phyloP scores from a whole-genome alignment of 1,284 basidiomycete genomes.

The Trichosporon asahii region DNA sequence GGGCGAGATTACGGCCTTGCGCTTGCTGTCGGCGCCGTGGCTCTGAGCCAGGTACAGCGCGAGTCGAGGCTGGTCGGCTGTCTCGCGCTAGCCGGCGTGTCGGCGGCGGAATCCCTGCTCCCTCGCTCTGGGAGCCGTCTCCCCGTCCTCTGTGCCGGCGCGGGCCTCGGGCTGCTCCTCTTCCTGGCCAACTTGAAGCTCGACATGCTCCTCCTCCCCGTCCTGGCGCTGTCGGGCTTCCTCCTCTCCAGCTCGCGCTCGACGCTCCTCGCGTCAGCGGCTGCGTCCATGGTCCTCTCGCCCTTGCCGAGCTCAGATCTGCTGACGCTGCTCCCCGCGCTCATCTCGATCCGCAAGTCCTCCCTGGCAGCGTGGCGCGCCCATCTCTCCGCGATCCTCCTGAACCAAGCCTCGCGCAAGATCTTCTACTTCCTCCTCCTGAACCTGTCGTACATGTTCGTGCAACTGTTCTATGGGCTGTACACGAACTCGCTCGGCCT shows the following conservation, averaged over 20 bases:
- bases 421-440: slow-evolving; percentile 97
- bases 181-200: neutral
- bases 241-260: neutral
- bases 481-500: slow-evolving; percentile 97
- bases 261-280: neutral
- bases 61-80: neutral
- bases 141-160: neutral
- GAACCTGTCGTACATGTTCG: slow-evolving; percentile 93
- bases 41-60: neutral
- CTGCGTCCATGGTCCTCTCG: neutral
- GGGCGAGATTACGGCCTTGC: neutral
- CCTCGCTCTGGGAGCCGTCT: neutral
- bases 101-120: neutral
- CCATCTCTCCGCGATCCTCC: slow-evolving; percentile 82
- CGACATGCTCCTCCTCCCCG: neutral
- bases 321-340: slow-evolving; percentile 27
- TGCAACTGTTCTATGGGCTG: slow-evolving; percentile 92
- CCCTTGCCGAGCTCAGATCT: neutral
- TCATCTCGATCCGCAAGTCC: neutral
- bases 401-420: slow-evolving; percentile 84
- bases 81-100: neutral
- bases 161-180: neutral
- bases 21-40: neutral
- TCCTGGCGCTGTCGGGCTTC: neutral
- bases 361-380: slow-evolving; percentile 53